phyloP scores from a whole-genome alignment of 2,329 filamentous ascomycete species.

The Paracamarosporium sp. region DNA sequence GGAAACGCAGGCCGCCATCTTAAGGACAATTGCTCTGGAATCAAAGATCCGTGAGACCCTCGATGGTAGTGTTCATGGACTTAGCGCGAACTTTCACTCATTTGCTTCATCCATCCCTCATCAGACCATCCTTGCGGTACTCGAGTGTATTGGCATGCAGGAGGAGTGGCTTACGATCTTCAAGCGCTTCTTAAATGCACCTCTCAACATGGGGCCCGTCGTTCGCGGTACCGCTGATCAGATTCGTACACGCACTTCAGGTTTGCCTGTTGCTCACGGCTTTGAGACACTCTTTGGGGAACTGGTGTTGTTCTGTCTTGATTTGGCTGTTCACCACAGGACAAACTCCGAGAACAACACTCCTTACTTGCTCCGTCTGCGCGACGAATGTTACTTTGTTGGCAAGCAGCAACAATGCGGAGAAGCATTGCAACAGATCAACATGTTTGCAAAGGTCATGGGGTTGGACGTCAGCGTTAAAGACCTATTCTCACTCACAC shows the following conservation, averaged over 20 bases:
- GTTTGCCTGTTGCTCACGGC: conserved; percentile 28
- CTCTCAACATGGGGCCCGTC: conserved; percentile 30
- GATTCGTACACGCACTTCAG: conserved; percentile 22
- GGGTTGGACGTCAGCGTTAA: conserved; percentile 17
- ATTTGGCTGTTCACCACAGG: conserved; percentile 26
- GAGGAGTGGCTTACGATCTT: conserved; percentile 66
- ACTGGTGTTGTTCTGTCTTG: conserved; percentile 35
- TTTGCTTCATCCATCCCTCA: conserved; percentile 67
- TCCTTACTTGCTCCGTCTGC: conserved; percentile 28
- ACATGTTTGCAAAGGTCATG: conserved; percentile 23
- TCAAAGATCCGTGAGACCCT: conserved; percentile 26
- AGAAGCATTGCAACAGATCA: conserved; percentile 10
- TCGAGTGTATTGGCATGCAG: conserved; percentile 66
- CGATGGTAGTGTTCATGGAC: conserved; percentile 17
- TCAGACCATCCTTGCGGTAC: conserved; percentile 62
- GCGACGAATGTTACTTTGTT: conserved; percentile 31
- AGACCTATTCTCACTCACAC: background rate
- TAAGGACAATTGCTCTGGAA: conserved; percentile 34
- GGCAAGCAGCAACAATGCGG: conserved; percentile 23
- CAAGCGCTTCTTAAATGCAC: conserved; percentile 51
- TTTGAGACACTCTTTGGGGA: conserved; percentile 35
- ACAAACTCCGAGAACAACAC: conserved; percentile 21
- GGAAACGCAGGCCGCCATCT: conserved; percentile 28
- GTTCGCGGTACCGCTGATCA: conserved; percentile 25
- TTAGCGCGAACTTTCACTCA: conserved; percentile 48